phyloP scores from a whole-genome alignment of 2,329 filamentous ascomycete genomes.

The Nemania sp. region DNA sequence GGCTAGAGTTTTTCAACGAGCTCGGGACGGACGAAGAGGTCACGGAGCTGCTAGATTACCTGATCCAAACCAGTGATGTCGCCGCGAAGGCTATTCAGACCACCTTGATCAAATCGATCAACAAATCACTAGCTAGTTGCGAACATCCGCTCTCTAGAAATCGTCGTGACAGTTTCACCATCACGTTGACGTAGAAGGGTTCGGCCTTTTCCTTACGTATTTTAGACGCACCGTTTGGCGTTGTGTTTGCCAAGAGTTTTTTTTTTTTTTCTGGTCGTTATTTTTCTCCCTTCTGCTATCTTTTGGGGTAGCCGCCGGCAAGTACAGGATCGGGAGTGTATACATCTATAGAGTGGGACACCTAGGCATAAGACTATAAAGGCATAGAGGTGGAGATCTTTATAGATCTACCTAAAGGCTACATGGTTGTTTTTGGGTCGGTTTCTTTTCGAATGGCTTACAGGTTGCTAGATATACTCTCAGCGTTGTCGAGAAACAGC shows the following conservation, averaged over 20 bases:
- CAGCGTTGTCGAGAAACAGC: background rate
- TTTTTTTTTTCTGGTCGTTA: background rate
- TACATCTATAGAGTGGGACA: conserved; percentile 18
- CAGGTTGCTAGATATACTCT: background rate
- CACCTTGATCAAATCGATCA: conserved; percentile 52
- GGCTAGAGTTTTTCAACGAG: conserved; percentile 60
- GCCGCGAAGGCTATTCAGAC: conserved; percentile 54
- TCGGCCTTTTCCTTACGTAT: background rate
- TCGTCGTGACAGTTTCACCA: conserved; percentile 34
- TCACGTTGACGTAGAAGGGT: conserved; percentile 27
- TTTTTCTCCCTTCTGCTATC: background rate
- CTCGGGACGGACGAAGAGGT: conserved; percentile 62
- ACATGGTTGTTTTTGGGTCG: background rate
- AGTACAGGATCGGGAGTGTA: conserved; percentile 19
- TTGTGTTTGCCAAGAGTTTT: background rate
- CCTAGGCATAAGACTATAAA: conserved; percentile 20
- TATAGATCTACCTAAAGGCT: conserved; percentile 8
- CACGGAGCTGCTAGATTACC: conserved; percentile 58
- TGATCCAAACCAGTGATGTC: conserved; percentile 55
- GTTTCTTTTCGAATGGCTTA: background rate
- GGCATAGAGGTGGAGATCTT: conserved; percentile 28
- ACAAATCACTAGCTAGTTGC: conserved; percentile 27
- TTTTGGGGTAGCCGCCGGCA: conserved; percentile 3
- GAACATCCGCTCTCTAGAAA: conserved; percentile 28
- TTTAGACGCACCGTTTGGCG: background rate